phyloP scores from a whole-genome alignment of 2,329 filamentous ascomycete species.

The Colletotrichum musicola region DNA sequence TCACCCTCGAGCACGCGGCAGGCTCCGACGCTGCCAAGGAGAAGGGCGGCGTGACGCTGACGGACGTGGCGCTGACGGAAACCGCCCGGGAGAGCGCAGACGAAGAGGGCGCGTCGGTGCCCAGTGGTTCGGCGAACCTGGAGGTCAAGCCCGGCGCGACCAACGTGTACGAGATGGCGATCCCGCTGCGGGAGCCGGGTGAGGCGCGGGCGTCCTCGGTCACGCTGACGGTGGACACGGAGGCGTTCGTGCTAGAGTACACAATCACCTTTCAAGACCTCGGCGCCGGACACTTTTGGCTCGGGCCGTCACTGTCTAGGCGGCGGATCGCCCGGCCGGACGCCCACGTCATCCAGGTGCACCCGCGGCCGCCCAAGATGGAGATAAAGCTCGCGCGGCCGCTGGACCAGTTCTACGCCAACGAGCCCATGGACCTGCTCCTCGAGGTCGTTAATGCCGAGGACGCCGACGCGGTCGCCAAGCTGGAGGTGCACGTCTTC shows the following conservation, averaged over 20 bases:
- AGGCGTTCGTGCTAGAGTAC: conserved; percentile 77
- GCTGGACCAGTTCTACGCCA: conserved; percentile 83
- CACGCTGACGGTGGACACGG: conserved; percentile 71
- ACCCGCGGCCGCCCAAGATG: conserved; percentile 93
- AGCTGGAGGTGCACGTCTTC: conserved; percentile 76
- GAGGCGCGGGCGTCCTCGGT: conserved; percentile 76
- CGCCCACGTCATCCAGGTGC: conserved; percentile 74
- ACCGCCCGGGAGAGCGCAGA: conserved; percentile 30
- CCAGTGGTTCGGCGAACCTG: conserved; percentile 61
- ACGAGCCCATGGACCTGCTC: conserved; percentile 78
- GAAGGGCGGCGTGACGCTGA: conserved; percentile 43
- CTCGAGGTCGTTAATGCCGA: conserved; percentile 86
- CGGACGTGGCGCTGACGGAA: conserved; percentile 45
- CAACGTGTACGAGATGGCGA: conserved; percentile 77
- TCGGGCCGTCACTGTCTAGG: conserved; percentile 56
- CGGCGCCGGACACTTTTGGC: conserved; percentile 63
- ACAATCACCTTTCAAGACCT: conserved; percentile 65
- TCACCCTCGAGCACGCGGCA: conserved; percentile 62
- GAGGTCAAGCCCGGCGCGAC: conserved; percentile 75
- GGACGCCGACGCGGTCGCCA: conserved; percentile 80
- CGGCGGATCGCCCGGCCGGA: conserved; percentile 63
- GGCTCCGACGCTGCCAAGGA: conserved; percentile 27
- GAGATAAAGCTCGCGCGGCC: conserved; percentile 76
- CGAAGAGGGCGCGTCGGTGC: conserved; percentile 48
- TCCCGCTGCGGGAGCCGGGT: conserved; percentile 86